Percentiles rank a stretch among this genome's conserved stretches.
Conservation (phyloP, 352 stramenopile genomes). For the Phytophthora nicotianae region DNA sequence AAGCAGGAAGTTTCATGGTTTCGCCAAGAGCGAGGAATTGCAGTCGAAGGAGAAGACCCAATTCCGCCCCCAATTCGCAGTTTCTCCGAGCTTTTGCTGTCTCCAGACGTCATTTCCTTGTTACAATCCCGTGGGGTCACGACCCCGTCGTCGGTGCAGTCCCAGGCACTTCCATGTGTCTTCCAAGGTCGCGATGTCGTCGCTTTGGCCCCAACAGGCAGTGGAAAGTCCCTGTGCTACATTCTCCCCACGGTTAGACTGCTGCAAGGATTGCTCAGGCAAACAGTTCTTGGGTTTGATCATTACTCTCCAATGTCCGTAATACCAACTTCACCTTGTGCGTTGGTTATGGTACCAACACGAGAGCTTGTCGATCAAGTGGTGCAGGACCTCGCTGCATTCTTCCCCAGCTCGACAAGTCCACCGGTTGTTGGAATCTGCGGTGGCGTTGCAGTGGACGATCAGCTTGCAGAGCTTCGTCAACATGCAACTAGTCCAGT, state of each 20-base stretch:
- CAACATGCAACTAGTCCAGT: slow-evolving; percentile 18
- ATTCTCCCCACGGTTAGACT: slow-evolving; percentile 89
- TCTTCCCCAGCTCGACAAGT: slow-evolving; percentile 23
- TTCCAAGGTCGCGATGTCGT: slow-evolving; percentile 92
- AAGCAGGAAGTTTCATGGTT: slow-evolving; percentile 52
- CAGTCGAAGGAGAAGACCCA: slow-evolving; percentile 35
- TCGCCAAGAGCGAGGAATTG: slow-evolving; percentile 60
- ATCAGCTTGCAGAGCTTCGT: slow-evolving; percentile 46
- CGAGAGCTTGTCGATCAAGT: slow-evolving; percentile 97
- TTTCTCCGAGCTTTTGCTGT: slow-evolving; percentile 48
- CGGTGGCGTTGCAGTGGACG: slow-evolving; percentile 41
- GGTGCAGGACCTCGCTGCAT: slow-evolving; percentile 66
- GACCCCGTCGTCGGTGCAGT: slow-evolving; percentile 96
- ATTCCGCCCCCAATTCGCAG: slow-evolving; percentile 36
- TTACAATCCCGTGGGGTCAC: slow-evolving; percentile 56
- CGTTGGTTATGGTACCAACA: slow-evolving; percentile 94
- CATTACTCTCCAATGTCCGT: slow-evolving; percentile 50
- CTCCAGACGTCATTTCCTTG: slow-evolving; percentile 23
- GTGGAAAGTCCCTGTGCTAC: slow-evolving; percentile 97
- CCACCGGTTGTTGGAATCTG: slow-evolving; percentile 49
- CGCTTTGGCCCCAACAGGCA: slow-evolving; percentile 93
- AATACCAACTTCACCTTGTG: slow-evolving; percentile 36
- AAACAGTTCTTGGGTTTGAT: slow-evolving; percentile 48
- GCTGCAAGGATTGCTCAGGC: slow-evolving; percentile 30
- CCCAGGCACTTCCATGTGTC: slow-evolving; percentile 91